Percentiles rank a stretch among this genome's conserved stretches.
Evolutionary conservation across 2,329 filamentous ascomycete species (phyloP).

Genomic region (Colletotrichum coccodes): DNA sequence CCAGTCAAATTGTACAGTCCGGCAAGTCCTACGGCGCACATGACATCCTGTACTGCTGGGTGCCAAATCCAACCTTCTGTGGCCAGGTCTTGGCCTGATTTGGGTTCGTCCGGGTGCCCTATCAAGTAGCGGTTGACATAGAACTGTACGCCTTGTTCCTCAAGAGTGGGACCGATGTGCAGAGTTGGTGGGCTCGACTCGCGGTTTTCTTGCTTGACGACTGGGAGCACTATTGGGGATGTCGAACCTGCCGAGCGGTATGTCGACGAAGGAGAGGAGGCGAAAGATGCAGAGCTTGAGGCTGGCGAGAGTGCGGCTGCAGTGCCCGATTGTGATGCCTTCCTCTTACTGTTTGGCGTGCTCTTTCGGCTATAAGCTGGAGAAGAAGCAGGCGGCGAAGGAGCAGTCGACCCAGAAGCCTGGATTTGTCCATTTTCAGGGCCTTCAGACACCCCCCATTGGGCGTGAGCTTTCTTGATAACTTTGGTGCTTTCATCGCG

Average conservation of each 20-base stretch:
- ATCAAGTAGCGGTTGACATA: constrained; percentile 62
- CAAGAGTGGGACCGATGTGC: constrained; percentile 52
- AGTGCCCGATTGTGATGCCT: not conserved
- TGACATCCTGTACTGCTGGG: constrained; percentile 56
- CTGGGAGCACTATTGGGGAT: constrained; percentile 22
- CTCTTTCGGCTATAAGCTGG: constrained; percentile 24
- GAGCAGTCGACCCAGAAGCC: constrained; percentile 4
- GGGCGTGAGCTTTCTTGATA: constrained; percentile 66
- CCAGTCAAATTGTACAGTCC: constrained; percentile 64
- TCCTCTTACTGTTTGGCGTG: constrained; percentile 6
- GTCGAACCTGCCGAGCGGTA: constrained; percentile 10
- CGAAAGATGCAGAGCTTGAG: constrained; percentile 30
- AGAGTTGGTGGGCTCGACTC: constrained; percentile 32
- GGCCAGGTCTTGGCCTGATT: constrained; percentile 47
- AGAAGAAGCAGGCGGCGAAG: constrained; percentile 39
- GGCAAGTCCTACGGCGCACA: constrained; percentile 67
- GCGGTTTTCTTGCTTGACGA: constrained; percentile 21
- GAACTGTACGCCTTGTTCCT: constrained; percentile 61
- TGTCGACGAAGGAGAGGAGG: constrained; percentile 36
- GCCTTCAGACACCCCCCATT: constrained; percentile 49
- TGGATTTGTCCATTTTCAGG: not conserved
- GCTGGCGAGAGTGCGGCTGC: not conserved
- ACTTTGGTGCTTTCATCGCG: constrained; percentile 73
- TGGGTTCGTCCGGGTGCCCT: constrained; percentile 61
- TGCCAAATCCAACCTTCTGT: constrained; percentile 49